A percentile compares a stretch with the other conserved stretches of the same genome.
Conservation (phyloP, 768 basidiomycete species). For the Leccinum obscurum region DNA sequence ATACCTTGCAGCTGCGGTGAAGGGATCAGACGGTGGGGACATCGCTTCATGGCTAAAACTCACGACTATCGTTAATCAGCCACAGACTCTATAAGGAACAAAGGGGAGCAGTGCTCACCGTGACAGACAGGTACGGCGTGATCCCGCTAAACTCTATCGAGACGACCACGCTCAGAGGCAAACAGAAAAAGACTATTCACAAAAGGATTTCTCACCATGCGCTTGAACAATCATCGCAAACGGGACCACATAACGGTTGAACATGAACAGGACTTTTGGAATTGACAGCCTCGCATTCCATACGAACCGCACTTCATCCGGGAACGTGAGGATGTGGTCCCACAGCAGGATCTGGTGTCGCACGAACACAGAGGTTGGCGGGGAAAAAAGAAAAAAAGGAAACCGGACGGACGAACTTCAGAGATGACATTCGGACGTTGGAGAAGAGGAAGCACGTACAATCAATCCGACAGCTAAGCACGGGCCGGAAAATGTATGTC, state of each 20-base stretch:
- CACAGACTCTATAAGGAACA: not conserved
- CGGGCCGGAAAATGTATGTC: not conserved
- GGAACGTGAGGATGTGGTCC: constrained; percentile 36
- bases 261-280: constrained; percentile 35
- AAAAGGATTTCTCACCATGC: constrained; percentile 26
- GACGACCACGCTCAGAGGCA: too few relatives aligned
- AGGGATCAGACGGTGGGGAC: too few relatives aligned
- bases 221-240: constrained; percentile 30
- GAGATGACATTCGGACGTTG: not conserved
- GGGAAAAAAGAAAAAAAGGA: not conserved
- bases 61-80: not conserved
- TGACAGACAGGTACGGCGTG: constrained; percentile 10
- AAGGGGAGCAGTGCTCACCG: constrained; percentile 7
- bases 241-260: constrained; percentile 37
- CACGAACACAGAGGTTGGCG: not conserved
- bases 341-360: constrained; percentile 31
- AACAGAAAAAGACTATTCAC: not conserved
- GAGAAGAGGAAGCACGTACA: constrained; percentile 13
- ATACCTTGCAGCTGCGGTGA: too few relatives aligned
- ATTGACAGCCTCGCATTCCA: constrained; percentile 31
- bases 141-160: constrained; percentile 25
- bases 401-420: not conserved
- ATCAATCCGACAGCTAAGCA: constrained; percentile 26
- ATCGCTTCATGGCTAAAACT: too few relatives aligned
- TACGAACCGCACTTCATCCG: constrained; percentile 34